phyloP scores from a whole-genome alignment of 2,329 filamentous ascomycete species.

The Cyanodermella asteris region DNA sequence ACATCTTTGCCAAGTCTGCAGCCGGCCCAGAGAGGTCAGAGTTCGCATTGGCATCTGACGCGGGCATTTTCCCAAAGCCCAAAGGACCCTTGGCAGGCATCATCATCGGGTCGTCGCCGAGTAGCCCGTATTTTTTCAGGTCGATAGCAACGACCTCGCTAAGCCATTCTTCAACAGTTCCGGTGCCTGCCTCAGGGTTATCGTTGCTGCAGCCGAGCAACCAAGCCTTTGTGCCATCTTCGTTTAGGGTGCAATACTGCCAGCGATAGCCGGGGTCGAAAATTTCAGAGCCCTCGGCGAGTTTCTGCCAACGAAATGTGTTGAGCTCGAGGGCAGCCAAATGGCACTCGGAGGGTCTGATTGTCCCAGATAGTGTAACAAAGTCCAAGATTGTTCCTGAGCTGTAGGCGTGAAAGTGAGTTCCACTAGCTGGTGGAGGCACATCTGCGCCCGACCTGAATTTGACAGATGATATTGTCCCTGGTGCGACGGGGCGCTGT shows the following conservation, averaged over 20 bases:
- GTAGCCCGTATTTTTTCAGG: constrained; percentile 69
- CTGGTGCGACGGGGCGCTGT: constrained; percentile 43
- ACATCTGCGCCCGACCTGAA: constrained; percentile 75
- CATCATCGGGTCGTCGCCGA: constrained; percentile 51
- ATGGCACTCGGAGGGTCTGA: constrained; percentile 70
- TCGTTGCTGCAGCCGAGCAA: constrained; percentile 80
- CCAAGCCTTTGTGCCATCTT: constrained; percentile 91
- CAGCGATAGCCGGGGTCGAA: constrained; percentile 84
- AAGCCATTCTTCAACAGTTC: constrained; percentile 67
- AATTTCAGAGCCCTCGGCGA: constrained; percentile 83
- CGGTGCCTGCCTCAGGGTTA: constrained; percentile 38
- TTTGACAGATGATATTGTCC: constrained; percentile 70
- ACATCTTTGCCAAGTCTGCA: constrained; percentile 63
- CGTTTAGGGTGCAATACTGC: constrained; percentile 95
- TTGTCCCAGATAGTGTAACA: constrained; percentile 75
- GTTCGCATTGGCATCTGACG: constrained; percentile 30
- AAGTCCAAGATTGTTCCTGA: constrained; percentile 86
- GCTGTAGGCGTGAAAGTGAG: constrained; percentile 87
- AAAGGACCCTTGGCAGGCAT: constrained; percentile 26
- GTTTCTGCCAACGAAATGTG: constrained; percentile 76
- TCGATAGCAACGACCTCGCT: constrained; percentile 91
- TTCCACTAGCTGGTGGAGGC: constrained; percentile 72
- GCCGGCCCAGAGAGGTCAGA: constrained; percentile 45
- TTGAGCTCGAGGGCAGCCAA: constrained; percentile 74
- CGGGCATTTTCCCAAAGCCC: constrained; percentile 24